Evolutionary conservation across 441 rosid genomes (phyloP).

Genomic region (Pelargonium citronellum): DNA sequence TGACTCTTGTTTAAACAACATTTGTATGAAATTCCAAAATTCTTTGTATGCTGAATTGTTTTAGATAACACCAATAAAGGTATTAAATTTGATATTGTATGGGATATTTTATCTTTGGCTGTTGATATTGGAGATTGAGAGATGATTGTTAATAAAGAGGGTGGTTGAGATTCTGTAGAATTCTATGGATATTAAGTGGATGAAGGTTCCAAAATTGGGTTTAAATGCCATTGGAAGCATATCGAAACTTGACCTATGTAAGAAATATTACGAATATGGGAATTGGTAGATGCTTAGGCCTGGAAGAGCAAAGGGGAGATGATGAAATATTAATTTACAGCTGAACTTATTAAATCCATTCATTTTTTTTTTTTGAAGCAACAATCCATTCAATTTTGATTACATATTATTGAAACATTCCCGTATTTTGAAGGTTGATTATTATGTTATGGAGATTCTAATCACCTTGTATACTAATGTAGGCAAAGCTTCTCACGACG

Average conservation of each 20-base stretch:
- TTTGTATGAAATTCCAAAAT: too few relatives aligned
- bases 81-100: neutral
- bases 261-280: neutral
- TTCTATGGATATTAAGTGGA: neutral
- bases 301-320: too few relatives aligned
- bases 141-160: neutral
- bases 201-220: neutral
- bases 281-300: too few relatives aligned
- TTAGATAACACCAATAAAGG: neutral
- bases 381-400: neutral
- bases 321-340: too few relatives aligned
- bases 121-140: neutral
- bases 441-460: constrained; percentile 1
- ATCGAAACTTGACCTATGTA: neutral
- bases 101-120: neutral
- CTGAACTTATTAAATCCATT: neutral
- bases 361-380: neutral
- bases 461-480: constrained; percentile 20
- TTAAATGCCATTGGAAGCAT: neutral
- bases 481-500: constrained; percentile 56
- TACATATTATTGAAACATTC: neutral
- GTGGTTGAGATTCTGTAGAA: neutral
- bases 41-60: too few relatives aligned
- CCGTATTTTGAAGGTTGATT: neutral
- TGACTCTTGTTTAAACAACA: too few relatives aligned